These are phyloP conservation scores for Geranomyces variabilis DNA, from an alignment of 192 early-diverging fungal species.

Conservation along the genomic window DNA sequence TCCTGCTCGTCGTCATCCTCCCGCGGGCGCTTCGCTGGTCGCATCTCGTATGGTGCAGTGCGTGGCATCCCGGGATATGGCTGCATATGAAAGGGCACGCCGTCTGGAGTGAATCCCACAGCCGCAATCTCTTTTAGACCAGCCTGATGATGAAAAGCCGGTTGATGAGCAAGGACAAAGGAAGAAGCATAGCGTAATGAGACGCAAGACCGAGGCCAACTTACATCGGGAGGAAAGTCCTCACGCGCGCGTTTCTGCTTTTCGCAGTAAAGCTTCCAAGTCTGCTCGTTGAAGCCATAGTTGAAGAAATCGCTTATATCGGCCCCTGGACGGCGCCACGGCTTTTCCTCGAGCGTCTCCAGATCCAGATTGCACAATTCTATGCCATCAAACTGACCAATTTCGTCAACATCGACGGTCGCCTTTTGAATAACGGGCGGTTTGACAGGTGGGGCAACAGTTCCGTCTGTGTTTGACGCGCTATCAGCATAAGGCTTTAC, in stretches of 20 bases:
- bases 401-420: slow-evolving; percentile 65
- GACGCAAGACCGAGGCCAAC: not conserved
- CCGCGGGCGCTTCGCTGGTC: not conserved
- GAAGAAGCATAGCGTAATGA: no score
- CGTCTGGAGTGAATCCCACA: slow-evolving; percentile 27
- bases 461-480: slow-evolving; percentile 22
- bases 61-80: slow-evolving; percentile 1
- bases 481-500: not conserved
- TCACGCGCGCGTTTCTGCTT: slow-evolving; percentile 90
- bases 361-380: slow-evolving; percentile 89
- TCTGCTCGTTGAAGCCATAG: slow-evolving; percentile 96
- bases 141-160: slow-evolving; percentile 3
- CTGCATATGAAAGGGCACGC: not conserved
- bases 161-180: no score
- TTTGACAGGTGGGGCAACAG: slow-evolving; percentile 22
- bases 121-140: not conserved
- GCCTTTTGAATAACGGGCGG: slow-evolving; percentile 32
- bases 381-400: slow-evolving; percentile 79
- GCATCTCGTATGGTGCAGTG: not conserved
- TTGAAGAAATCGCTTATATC: slow-evolving; percentile 99
- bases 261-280: slow-evolving; percentile 91
- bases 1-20: slow-evolving; percentile 4
- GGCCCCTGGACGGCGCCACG: slow-evolving; percentile 86
- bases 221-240: slow-evolving; percentile 45
- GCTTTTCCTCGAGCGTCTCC: slow-evolving; percentile 93